These are phyloP conservation scores for Metschnikowia vanudenii DNA, from an alignment of 805 yeast species.

Conservation along the genomic window DNA sequence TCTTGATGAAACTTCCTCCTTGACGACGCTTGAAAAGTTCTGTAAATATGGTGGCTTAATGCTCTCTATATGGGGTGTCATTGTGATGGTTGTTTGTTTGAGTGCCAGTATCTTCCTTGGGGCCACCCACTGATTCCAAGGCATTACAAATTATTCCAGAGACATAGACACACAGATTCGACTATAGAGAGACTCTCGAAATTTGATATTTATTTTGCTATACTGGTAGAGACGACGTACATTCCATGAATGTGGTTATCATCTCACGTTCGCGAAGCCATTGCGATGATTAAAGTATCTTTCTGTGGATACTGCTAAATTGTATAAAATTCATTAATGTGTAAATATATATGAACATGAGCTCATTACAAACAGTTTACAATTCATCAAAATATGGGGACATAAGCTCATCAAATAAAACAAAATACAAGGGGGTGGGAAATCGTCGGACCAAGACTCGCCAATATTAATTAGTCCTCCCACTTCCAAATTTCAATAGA, in stretches of 20 bases:
- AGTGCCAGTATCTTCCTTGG: constrained; percentile 48
- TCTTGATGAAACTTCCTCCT: constrained; percentile 25
- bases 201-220: no score
- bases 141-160: not conserved
- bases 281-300: no score
- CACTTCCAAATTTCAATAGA: no score
- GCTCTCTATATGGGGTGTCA: constrained; percentile 65
- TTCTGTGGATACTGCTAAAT: no score
- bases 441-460: not conserved
- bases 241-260: no score
- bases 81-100: constrained; percentile 68
- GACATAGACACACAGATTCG: no score
- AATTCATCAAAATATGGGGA: not conserved
- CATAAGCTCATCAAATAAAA: not conserved
- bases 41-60: constrained; percentile 51
- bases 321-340: no score
- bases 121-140: constrained; percentile 29
- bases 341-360: no score
- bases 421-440: not conserved
- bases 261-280: no score
- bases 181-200: no score
- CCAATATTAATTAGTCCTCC: not conserved
- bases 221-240: no score
- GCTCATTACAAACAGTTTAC: not conserved
- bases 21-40: constrained; percentile 28